Evolutionary conservation across 768 basidiomycete species (phyloP).

Genomic region (Pleurotus ostreatus): DNA sequence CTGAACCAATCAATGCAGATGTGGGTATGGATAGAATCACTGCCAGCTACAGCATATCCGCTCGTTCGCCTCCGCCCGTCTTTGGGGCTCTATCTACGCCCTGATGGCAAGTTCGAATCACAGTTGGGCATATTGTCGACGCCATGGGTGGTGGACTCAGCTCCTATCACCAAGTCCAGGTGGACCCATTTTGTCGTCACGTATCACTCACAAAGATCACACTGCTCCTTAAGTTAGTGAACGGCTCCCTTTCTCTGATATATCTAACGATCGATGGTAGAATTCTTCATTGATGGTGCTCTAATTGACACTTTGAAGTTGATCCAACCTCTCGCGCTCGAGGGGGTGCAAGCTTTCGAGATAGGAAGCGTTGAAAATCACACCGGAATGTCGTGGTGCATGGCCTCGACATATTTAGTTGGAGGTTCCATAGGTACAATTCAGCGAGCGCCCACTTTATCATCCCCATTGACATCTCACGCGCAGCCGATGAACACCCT

Average conservation of each 20-base stretch:
- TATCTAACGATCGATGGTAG: constrained; percentile 28
- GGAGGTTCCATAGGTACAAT: constrained; percentile 51
- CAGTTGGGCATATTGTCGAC: constrained; percentile 34
- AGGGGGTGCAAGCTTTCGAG: constrained; percentile 37
- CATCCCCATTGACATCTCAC: background rate
- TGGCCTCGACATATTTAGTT: constrained; percentile 63
- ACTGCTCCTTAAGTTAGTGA: constrained; percentile 1
- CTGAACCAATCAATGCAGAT: constrained; percentile 24
- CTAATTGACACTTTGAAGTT: constrained; percentile 60
- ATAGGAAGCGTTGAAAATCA: constrained; percentile 51
- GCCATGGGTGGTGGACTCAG: constrained; percentile 38
- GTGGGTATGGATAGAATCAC: constrained; percentile 44
- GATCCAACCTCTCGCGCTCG: constrained; percentile 41
- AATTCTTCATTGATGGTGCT: constrained; percentile 72
- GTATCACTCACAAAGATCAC: constrained; percentile 52
- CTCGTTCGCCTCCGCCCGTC: constrained; percentile 34
- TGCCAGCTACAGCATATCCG: constrained; percentile 28
- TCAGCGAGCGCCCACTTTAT: background rate
- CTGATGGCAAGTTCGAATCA: constrained; percentile 56
- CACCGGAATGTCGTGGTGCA: constrained; percentile 58
- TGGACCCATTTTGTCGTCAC: constrained; percentile 76
- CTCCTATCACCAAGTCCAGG: constrained; percentile 45
- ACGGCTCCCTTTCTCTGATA: background rate
- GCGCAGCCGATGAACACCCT: constrained; percentile 64
- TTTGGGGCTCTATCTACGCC: constrained; percentile 44